phyloP scores from a whole-genome alignment of 805 yeast species.

The Starmera quercuum region DNA sequence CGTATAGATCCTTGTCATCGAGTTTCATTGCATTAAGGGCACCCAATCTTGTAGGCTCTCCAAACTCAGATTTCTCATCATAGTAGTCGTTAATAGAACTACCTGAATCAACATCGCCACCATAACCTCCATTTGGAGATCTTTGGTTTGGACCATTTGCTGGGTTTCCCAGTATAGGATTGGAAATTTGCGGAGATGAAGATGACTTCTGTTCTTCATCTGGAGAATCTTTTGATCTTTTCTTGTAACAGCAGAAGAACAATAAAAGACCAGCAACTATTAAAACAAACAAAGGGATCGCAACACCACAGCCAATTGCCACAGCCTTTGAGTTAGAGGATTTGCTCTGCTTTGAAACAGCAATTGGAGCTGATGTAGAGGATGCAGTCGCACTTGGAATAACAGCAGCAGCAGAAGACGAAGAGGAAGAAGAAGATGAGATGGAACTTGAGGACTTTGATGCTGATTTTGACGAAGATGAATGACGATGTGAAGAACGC shows the following conservation, averaged over 20 bases:
- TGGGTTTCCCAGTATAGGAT: slow-evolving; percentile 30
- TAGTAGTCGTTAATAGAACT: slow-evolving; percentile 23
- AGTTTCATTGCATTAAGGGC: slow-evolving; percentile 45
- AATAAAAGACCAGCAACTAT: slow-evolving; percentile 40
- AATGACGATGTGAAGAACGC: slow-evolving; percentile 4
- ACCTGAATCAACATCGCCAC: slow-evolving; percentile 16
- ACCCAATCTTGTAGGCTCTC: slow-evolving; percentile 30
- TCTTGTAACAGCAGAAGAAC: slow-evolving; percentile 49
- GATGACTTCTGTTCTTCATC: not conserved
- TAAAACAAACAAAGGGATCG: slow-evolving; percentile 55
- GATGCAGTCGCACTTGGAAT: slow-evolving; percentile 22
- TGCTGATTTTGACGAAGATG: slow-evolving; percentile 2
- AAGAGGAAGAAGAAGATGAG: slow-evolving; percentile 21
- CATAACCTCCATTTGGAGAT: slow-evolving; percentile 15
- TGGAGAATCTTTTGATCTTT: slow-evolving; percentile 12
- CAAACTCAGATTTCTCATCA: slow-evolving; percentile 17
- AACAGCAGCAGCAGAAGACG: slow-evolving; percentile 21
- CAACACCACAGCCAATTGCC: slow-evolving; percentile 92
- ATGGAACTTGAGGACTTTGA: slow-evolving; percentile 20
- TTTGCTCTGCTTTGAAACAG: slow-evolving; percentile 11
- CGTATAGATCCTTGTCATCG: slow-evolving; percentile 29
- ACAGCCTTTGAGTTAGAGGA: slow-evolving; percentile 39
- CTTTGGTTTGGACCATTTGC: slow-evolving; percentile 24
- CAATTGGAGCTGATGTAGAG: slow-evolving; percentile 20
- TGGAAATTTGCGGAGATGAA: slow-evolving; percentile 27